Evolutionary conservation across 2,329 filamentous ascomycete genomes (phyloP).

Genomic region (Fusarium kyushuense): DNA sequence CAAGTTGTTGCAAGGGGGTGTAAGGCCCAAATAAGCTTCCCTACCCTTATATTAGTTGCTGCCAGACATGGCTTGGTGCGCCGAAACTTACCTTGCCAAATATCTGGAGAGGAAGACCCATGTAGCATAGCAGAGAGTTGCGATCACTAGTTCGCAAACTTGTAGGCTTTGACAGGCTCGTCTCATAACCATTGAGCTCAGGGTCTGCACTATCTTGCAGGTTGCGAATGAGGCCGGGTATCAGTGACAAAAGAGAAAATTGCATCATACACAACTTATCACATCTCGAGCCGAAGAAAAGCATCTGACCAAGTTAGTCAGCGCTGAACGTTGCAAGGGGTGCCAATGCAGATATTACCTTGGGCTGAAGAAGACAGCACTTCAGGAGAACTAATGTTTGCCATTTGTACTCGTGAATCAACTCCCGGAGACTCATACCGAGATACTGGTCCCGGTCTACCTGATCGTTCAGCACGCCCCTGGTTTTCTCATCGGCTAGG

Average conservation of each 20-base stretch:
- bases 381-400: slow-evolving; percentile 96
- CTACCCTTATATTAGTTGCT: slow-evolving; percentile 56
- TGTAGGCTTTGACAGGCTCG: slow-evolving; percentile 79
- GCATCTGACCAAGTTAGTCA: slow-evolving; percentile 72
- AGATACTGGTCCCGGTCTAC: slow-evolving; percentile 87
- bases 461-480: slow-evolving; percentile 70
- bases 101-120: slow-evolving; percentile 93
- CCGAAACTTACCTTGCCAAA: slow-evolving; percentile 79
- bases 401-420: slow-evolving; percentile 94
- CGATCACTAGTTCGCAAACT: slow-evolving; percentile 93
- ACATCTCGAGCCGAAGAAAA: slow-evolving; percentile 97
- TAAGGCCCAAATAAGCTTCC: slow-evolving; percentile 97
- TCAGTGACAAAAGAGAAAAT: slow-evolving; percentile 94
- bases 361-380: slow-evolving; percentile 91
- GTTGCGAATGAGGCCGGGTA: slow-evolving; percentile 89
- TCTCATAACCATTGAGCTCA: slow-evolving; percentile 86
- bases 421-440: slow-evolving; percentile 87
- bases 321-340: neutral
- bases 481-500: slow-evolving; percentile 74
- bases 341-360: slow-evolving; percentile 67
- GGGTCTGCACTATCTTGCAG: slow-evolving; percentile 97
- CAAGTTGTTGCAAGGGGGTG: slow-evolving; percentile 94
- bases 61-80: neutral
- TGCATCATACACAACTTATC: slow-evolving; percentile 98
- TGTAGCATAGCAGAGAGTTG: slow-evolving; percentile 88